Percentiles rank a stretch among this genome's conserved stretches.
phyloP scores from a whole-genome alignment of 345 rosid species.

The Salix arbutifolia region DNA sequence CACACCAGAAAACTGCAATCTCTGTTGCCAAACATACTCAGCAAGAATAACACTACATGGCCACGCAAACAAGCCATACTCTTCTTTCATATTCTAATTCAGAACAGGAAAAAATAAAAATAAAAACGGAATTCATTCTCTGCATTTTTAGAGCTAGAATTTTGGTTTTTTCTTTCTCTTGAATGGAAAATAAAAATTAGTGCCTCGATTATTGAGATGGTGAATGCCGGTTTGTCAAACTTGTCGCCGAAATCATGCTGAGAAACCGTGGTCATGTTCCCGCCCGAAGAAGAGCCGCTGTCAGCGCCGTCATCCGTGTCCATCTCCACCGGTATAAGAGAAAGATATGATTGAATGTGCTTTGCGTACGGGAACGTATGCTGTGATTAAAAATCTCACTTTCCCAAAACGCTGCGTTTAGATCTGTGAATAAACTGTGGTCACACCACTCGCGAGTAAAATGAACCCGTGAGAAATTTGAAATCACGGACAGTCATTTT shows the following conservation, averaged over 20 bases:
- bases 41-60: conserved; percentile 83
- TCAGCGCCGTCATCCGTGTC: conserved; percentile 4
- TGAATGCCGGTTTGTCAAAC: conserved; percentile 39
- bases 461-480: no score
- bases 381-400: no score
- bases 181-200: background rate
- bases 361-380: no score
- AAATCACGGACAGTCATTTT: no score
- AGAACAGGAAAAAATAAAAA: background rate
- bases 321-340: background rate
- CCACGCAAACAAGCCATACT: conserved; percentile 84
- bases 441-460: no score
- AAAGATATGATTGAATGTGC: no score
- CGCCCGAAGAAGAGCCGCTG: background rate
- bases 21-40: conserved; percentile 89
- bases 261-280: conserved; percentile 46
- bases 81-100: conserved; percentile 74
- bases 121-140: background rate
- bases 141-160: background rate
- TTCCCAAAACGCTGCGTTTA: no score
- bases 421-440: no score
- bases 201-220: conserved; percentile 73
- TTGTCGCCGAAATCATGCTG: conserved; percentile 46
- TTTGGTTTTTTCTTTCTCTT: background rate
- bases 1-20: conserved; percentile 50